Percentiles rank a stretch among this genome's conserved stretches.
Evolutionary conservation across 306 rosid genomes (phyloP).

Genomic region (Cicer yamashitae): DNA sequence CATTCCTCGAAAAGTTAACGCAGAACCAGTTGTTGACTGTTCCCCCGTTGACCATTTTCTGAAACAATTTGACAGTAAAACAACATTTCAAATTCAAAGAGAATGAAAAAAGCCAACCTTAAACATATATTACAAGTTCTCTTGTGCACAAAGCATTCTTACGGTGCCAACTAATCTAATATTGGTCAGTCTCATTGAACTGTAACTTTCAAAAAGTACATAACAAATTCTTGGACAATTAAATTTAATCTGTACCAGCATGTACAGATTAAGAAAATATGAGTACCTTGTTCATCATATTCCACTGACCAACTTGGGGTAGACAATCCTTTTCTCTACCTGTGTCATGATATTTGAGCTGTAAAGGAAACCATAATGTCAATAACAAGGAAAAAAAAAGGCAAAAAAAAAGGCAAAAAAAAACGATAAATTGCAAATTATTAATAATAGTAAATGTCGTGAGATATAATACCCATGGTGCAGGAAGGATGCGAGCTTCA

Average conservation of each 20-base stretch:
- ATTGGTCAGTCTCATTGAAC: not conserved
- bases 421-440: no score
- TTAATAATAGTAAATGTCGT: not conserved
- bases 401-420: not conserved
- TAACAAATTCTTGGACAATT: not conserved
- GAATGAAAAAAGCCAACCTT: not conserved
- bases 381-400: not conserved
- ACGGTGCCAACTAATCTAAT: not conserved
- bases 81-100: not conserved
- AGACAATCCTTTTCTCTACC: constrained; percentile 95
- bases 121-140: no score
- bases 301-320: constrained; percentile 99
- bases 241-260: not conserved
- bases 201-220: not conserved
- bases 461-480: constrained; percentile 76
- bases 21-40: constrained; percentile 88
- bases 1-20: constrained; percentile 76
- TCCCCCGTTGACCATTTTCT: constrained; percentile 99
- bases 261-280: not conserved
- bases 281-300: constrained; percentile 94
- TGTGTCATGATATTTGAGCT: constrained; percentile 94
- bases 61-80: constrained; percentile 33
- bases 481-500: constrained; percentile 96
- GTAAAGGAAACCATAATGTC: constrained; percentile 27
- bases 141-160: not conserved